Base-by-base conservation (phyloP, 1,139 yeast species). In the Candida sanyaensis region DNA sequence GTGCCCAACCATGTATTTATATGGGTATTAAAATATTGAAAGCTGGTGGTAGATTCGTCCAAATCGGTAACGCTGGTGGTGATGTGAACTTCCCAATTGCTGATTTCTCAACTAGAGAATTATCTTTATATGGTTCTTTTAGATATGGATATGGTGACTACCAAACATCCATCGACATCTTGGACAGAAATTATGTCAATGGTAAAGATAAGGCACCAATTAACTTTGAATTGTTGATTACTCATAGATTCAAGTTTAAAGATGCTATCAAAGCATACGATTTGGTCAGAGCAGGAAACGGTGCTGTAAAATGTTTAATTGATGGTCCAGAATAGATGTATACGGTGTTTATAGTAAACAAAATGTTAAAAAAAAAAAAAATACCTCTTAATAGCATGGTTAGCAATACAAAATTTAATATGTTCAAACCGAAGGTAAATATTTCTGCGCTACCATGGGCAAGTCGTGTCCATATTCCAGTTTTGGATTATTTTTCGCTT, bases 211-310 rank as follows among this genome's bases (percentile, higher is more conserved):
- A 69, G 21, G 70, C 71, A 2, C 60, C 60, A 36, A 64, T 75
- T 49, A 78, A 75, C 55, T 75, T 71, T 50, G 80, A 75, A 54
- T 73, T 79, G 43, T 75, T 92, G 56, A 84, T 92, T 58, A 88
- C 97, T 10, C 93, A 90, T 66, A 78, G 87, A 58, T 89, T 80
- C 74, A 66, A 76, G 47, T 88, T 89, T 60, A 78, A 80, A 43
- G 87, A 91, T 47, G 93, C 96, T 27, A 79, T 81, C 52, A 79
- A 84, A 58, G 97, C 97, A 2, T 92, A 89, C 66, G 87, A 88
- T 53, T 75, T 80, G 48, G 88, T 85, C 37, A 77, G 75, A 58
- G 66, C 69, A 9, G 79, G 80, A 23, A 60, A 59, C 37, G 78
- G 73, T 31, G 69, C 75, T 48, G 77, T 75, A 48, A 75, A 75